Evolutionary conservation across 441 rosid species (phyloP), one percentile per base, ranked within the genome.

Genomic region (Aleurites moluccanus): DNA sequence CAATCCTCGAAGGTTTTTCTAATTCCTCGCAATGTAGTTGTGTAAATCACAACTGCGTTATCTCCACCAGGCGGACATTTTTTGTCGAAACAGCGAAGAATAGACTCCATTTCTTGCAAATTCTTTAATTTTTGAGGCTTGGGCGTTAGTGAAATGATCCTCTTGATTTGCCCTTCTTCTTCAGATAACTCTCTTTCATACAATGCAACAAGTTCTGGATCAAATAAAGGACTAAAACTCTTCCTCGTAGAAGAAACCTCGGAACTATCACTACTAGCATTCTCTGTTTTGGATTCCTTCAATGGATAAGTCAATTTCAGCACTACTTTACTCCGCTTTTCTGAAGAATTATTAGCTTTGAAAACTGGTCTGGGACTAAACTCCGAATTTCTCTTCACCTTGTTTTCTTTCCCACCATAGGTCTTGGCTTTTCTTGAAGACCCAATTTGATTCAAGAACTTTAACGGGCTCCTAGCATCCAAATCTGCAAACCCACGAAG

Each of bases 1-100:
- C 99, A 96, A 35, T 92, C 98, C 81, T 96, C 98, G 50, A 89
- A 96, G 0, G 98, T 93, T 74, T 91, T 93, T 27, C 99, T 80
- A 59, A 96, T 93, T 64, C 98, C 99, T 38, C 98, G 75, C 71
- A 96, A 78, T 20, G 91, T 86, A 7, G 98, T 96, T 0, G 93
- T 93, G 91, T 93, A 96, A 25, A 93, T 77, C 40, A 96, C 90
- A 14, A 90, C 95, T 0, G 90, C 74, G 52, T 89, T 87, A 23
- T 87, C 90, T 14, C 97, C 94, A n/a, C 93, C 91, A 0, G 93
- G 93, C 1, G 97, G 98, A 65, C 89, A 87, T 47, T 84, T 88
- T 70, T 80, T 62, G 65, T 87, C 84, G 64, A 83, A 93, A 28
- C 23, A 67, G 11, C 75, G 67, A 18, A 90, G 90, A 16, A 83